Evolutionary conservation across 176 grass and related monocot genomes (phyloP), one percentile per base, ranked within the genome.

Genomic region (Chrysopogon serrulatus): DNA sequence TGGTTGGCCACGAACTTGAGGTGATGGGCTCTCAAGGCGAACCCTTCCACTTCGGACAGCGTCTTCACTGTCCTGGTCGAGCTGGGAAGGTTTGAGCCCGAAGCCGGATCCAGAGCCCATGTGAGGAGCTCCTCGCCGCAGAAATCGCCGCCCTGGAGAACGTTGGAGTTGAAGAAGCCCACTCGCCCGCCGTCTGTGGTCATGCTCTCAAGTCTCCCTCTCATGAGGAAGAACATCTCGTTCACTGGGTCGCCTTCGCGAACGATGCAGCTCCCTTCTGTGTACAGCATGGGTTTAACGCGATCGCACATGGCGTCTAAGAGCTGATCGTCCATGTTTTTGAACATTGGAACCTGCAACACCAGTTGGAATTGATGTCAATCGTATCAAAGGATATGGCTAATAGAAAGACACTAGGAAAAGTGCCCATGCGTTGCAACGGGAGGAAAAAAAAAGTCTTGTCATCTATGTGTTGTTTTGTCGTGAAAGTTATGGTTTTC

Each of bases 111-210:
- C 23, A 98, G 91, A 40, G 96, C 96, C 96, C 96, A 98, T 26
- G 96, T 98, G 59, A 98, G 87, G 34, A 98, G 93, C 89, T 98
- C 92, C 44, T 98, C 96, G 0, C 93, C 96, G 5, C 91, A 98
- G 36, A 98, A 98, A 56, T 95, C 96, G 56, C 96, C 96, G 23
- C 89, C 89, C 78, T 90, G 77, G 3, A 98, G 80, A 65, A 91
- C 72, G 68, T 88, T 74, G 26, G 91, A 93, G 83, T 93, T 92
- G 67, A 95, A 93, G 63, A 98, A 93, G 7, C 93, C 96, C 6
- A 56, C 88, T 57, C 81, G 74, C 57, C 96, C 96, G 19, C 92
- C 92, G 66, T 92, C 86, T 41, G 95, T 97, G 11, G 95, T 94
- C 44, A 65, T 89, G 48, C 92, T 94, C 81, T 87, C 90, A 0